A percentile compares a stretch with the other conserved stretches of the same genome.
Evolutionary conservation across 2,329 filamentous ascomycete genomes (phyloP).

Genomic region (Alternaria gaisen): DNA sequence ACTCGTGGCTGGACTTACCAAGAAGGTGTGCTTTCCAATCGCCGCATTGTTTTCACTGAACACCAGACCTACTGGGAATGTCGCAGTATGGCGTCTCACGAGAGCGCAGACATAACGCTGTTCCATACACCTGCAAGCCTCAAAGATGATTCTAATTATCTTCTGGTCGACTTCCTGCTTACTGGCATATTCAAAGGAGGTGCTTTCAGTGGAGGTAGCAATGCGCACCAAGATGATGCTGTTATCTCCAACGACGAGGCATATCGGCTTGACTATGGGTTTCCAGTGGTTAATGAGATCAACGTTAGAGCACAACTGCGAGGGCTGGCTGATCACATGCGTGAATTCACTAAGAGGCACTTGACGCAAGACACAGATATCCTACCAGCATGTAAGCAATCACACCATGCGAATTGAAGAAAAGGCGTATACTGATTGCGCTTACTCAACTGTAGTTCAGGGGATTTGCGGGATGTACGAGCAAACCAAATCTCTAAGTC

Average conservation of each 20-base stretch:
- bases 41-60: slow-evolving; percentile 21
- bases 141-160: neutral
- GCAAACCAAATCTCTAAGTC: neutral
- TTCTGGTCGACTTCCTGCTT: slow-evolving; percentile 20
- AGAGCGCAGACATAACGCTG: slow-evolving; percentile 11
- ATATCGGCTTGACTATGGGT: slow-evolving; percentile 21
- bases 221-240: slow-evolving; percentile 6
- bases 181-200: slow-evolving; percentile 22
- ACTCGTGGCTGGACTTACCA: slow-evolving; percentile 24
- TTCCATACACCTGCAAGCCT: neutral
- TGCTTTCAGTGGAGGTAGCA: slow-evolving; percentile 14
- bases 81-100: slow-evolving; percentile 11
- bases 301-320: slow-evolving; percentile 12
- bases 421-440: neutral
- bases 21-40: slow-evolving; percentile 20
- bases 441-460: neutral
- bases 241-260: slow-evolving; percentile 14
- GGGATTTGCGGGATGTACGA: slow-evolving; percentile 13
- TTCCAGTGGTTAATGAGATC: slow-evolving; percentile 4
- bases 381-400: slow-evolving; percentile 9
- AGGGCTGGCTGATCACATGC: slow-evolving; percentile 23
- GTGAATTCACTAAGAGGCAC: slow-evolving; percentile 15
- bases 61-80: slow-evolving; percentile 22
- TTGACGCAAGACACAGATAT: slow-evolving; percentile 14
- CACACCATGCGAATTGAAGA: neutral